Evolutionary conservation across 495 filamentous ascomycete genomes (phyloP).

Genomic region (Xylaria sp.): DNA sequence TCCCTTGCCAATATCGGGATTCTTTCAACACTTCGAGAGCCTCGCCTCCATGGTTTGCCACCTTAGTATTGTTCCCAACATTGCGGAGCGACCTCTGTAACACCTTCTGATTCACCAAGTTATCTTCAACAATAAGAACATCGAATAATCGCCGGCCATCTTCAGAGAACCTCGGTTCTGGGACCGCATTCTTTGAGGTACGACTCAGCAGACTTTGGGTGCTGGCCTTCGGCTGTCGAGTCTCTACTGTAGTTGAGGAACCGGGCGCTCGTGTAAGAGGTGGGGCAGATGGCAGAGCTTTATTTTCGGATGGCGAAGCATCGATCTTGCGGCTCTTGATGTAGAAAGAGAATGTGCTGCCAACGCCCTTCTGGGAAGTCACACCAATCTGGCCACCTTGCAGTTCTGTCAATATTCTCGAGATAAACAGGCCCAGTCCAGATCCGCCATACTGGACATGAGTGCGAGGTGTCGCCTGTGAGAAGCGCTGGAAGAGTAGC

Average conservation of each 20-base stretch:
- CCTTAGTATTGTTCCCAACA: slow-evolving; percentile 69
- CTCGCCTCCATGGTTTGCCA: slow-evolving; percentile 83
- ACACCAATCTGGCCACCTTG: slow-evolving; percentile 89
- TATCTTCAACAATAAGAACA: slow-evolving; percentile 82
- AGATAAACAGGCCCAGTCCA: slow-evolving; percentile 85
- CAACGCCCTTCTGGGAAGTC: slow-evolving; percentile 69
- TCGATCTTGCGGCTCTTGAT: slow-evolving; percentile 52
- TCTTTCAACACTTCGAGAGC: slow-evolving; percentile 62
- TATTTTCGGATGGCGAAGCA: slow-evolving; percentile 29
- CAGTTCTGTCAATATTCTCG: slow-evolving; percentile 75
- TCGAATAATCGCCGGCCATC: slow-evolving; percentile 46
- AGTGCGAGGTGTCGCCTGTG: slow-evolving; percentile 76
- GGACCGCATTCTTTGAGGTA: slow-evolving; percentile 18
- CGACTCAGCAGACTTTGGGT: slow-evolving; percentile 17
- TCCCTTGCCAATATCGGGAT: slow-evolving; percentile 57
- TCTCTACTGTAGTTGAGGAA: slow-evolving; percentile 36
- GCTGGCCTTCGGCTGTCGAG: slow-evolving; percentile 33
- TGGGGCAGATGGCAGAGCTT: slow-evolving; percentile 31
- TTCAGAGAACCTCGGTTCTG: slow-evolving; percentile 39
- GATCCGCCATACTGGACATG: slow-evolving; percentile 84
- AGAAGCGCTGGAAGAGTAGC: slow-evolving; percentile 80
- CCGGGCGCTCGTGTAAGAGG: slow-evolving; percentile 41
- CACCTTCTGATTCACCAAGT: slow-evolving; percentile 80
- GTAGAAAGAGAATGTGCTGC: slow-evolving; percentile 88
- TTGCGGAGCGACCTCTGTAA: slow-evolving; percentile 74